Percentiles rank a stretch among this genome's conserved stretches.
Evolutionary conservation across 352 stramenopile genomes (phyloP).

Genomic region (Globisporangium okanoganense): DNA sequence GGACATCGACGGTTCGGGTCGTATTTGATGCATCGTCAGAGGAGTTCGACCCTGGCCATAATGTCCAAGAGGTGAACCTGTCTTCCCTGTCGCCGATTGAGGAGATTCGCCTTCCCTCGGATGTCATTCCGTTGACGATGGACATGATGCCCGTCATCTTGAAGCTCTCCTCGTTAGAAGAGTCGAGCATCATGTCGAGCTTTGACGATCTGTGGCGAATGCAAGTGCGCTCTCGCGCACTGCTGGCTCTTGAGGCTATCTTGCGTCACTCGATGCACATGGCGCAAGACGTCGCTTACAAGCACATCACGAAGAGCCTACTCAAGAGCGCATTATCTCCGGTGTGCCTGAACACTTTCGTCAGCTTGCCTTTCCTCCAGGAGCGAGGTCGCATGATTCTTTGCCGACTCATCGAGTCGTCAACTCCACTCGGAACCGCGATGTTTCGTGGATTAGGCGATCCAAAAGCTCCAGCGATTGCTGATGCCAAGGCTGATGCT

Average conservation of each 20-base stretch:
- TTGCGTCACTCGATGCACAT: constrained; percentile 50
- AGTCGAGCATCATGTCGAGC: constrained; percentile 52
- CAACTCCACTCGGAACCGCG: constrained; percentile 61
- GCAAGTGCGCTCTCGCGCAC: constrained; percentile 80
- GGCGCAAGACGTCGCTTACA: constrained; percentile 31
- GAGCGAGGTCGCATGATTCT: constrained; percentile 83
- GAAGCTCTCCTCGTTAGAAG: constrained; percentile 70
- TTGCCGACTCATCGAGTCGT: constrained; percentile 79
- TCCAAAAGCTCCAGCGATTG: constrained; percentile 35
- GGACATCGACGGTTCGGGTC: constrained; percentile 64
- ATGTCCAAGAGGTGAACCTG: constrained; percentile 78
- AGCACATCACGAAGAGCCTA: constrained; percentile 44
- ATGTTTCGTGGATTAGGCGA: constrained; percentile 77
- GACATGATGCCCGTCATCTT: constrained; percentile 86
- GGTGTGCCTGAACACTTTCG: constrained; percentile 61
- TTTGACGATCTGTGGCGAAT: constrained; percentile 82
- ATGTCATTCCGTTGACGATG: constrained; percentile 40
- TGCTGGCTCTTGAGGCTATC: constrained; percentile 77
- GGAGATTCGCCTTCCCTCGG: constrained; percentile 64
- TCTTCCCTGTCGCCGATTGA: constrained; percentile 66
- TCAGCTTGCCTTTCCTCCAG: constrained; percentile 72
- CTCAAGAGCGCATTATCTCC: constrained; percentile 60
- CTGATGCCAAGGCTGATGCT: neutral
- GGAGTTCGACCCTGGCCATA: constrained; percentile 74
- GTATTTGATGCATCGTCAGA: constrained; percentile 68